Percentiles rank a stretch among this genome's conserved stretches.
These are phyloP conservation scores for Trypanosoma congolense DNA, from an alignment of 208 protist genomes.

Conservation along the genomic window DNA sequence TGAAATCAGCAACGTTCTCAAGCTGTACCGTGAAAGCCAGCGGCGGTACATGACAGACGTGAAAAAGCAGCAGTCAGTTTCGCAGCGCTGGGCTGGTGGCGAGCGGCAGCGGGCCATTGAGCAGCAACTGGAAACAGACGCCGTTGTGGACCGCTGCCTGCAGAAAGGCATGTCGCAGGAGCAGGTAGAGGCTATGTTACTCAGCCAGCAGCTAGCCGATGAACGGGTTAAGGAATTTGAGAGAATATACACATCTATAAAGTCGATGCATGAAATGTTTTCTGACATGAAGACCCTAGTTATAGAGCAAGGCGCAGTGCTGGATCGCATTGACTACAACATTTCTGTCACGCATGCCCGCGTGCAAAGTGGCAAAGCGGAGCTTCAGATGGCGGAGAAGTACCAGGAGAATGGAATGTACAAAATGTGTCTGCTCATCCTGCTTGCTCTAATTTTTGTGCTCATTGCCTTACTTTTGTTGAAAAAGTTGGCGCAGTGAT, in stretches of 20 bases:
- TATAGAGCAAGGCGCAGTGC: slow-evolving; percentile 91
- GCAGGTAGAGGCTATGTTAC: slow-evolving; percentile 89
- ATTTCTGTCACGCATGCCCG: slow-evolving; percentile 88
- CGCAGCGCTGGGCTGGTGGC: slow-evolving; percentile 77
- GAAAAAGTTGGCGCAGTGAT: slow-evolving; percentile 51
- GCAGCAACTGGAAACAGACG: slow-evolving; percentile 83
- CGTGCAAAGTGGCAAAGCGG: slow-evolving; percentile 68
- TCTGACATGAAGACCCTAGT: slow-evolving; percentile 90
- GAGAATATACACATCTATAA: slow-evolving; percentile 90
- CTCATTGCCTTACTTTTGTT: slow-evolving; percentile 85
- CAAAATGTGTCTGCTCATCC: slow-evolving; percentile 89
- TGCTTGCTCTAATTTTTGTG: slow-evolving; percentile 85
- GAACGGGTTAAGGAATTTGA: slow-evolving; percentile 92
- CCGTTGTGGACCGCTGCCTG: slow-evolving; percentile 86
- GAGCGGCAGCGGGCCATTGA: slow-evolving; percentile 78
- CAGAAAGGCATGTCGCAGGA: slow-evolving; percentile 91
- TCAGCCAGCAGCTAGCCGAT: slow-evolving; percentile 87
- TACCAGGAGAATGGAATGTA: slow-evolving; percentile 86
- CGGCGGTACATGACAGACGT: slow-evolving; percentile 89
- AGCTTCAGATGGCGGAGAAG: slow-evolving; percentile 87
- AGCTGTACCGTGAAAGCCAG: slow-evolving; percentile 86
- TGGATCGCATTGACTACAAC: slow-evolving; percentile 96
- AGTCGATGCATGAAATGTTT: slow-evolving; percentile 93
- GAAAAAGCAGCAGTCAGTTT: slow-evolving; percentile 87
- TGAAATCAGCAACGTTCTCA: slow-evolving; percentile 82